A percentile compares a stretch with the other conserved stretches of the same genome.
Evolutionary conservation across 441 rosid genomes (phyloP).

Genomic region (Adansonia rubrostipa): DNA sequence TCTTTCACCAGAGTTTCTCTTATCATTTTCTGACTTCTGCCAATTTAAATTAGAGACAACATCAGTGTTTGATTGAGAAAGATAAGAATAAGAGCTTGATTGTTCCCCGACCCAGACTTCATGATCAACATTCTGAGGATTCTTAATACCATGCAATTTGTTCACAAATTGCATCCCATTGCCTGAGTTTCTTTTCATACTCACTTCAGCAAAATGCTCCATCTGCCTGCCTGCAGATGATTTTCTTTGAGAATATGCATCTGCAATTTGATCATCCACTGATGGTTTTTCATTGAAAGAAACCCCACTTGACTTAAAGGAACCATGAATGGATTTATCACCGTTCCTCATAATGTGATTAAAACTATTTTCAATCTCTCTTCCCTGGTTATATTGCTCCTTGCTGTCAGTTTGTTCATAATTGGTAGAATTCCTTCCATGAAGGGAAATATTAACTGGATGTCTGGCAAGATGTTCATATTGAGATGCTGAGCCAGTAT

Average conservation of each 20-base stretch:
- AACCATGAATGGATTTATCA: conserved; percentile 30
- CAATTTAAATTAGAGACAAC: conserved; percentile 32
- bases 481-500: conserved; percentile 42
- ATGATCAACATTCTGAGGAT: conserved; percentile 37
- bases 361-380: conserved; percentile 36
- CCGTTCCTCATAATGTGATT: conserved; percentile 25
- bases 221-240: conserved; percentile 35
- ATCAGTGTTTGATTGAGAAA: conserved; percentile 44
- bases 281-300: conserved; percentile 33
- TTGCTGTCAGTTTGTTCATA: conserved; percentile 38
- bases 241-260: conserved; percentile 42
- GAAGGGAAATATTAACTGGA: conserved; percentile 36
- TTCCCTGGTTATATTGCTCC: conserved; percentile 38
- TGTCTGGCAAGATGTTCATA: conserved; percentile 35
- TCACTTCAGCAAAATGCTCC: conserved; percentile 38
- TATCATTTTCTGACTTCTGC: conserved; percentile 33
- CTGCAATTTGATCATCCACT: conserved; percentile 32
- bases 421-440: conserved; percentile 40
- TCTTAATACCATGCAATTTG: conserved; percentile 32
- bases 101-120: conserved; percentile 42
- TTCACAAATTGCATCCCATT: conserved; percentile 36
- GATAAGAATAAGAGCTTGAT: conserved; percentile 42
- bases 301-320: conserved; percentile 38
- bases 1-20: conserved; percentile 40
- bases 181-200: conserved; percentile 43